phyloP scores from a whole-genome alignment of 2,329 filamentous ascomycete species.

The Canariomyces notabilis region DNA sequence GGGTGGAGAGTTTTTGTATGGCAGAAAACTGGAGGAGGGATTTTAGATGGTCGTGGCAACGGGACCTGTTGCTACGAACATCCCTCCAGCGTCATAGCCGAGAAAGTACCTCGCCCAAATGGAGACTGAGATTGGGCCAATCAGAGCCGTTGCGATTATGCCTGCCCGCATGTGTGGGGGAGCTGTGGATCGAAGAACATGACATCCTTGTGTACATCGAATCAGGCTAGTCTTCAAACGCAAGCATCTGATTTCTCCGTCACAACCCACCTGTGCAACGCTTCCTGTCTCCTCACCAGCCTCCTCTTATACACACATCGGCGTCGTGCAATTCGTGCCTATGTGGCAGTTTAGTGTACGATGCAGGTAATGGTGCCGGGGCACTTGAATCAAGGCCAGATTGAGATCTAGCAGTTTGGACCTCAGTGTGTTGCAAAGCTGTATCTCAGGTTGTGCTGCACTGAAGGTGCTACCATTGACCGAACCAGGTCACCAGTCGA shows the following conservation, averaged over 20 bases:
- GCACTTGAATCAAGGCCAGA: no score
- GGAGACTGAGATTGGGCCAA: constrained; percentile 22
- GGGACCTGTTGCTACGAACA: constrained; percentile 18
- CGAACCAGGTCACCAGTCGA: no score
- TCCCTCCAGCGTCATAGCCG: constrained; percentile 28
- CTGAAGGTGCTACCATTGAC: no score
- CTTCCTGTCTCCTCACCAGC: constrained; percentile 5
- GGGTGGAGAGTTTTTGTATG: constrained; percentile 35
- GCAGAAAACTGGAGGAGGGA: constrained; percentile 27
- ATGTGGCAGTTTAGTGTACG: neutral
- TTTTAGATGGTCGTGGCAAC: constrained; percentile 26
- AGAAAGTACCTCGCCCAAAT: constrained; percentile 26
- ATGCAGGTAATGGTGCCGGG: no score
- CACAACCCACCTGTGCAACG: constrained; percentile 12
- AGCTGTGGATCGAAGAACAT: constrained; percentile 17
- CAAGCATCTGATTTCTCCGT: constrained; percentile 9
- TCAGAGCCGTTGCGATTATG: constrained; percentile 22
- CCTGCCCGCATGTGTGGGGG: constrained; percentile 23
- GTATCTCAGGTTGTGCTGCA: no score
- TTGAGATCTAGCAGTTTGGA: neutral
- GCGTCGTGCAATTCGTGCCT: neutral
- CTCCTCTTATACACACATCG: neutral
- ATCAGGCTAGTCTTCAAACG: constrained; percentile 18
- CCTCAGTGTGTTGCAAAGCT: no score
- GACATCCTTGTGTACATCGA: constrained; percentile 21